Conservation (phyloP, 108 stramenopile species). For the Aurantiochytrium sp. region DNA sequence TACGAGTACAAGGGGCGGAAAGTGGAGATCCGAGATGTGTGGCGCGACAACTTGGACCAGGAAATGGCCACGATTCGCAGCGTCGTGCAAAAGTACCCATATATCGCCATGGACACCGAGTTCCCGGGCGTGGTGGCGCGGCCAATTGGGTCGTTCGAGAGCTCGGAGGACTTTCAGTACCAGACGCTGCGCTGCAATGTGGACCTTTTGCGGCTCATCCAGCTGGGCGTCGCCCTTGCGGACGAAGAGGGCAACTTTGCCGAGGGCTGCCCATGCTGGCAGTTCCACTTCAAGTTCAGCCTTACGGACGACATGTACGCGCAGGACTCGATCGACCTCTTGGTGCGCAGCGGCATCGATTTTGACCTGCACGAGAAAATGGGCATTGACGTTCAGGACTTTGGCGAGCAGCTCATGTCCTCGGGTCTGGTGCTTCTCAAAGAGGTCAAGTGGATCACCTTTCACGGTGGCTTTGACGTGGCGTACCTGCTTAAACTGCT, state of each 20-base stretch:
- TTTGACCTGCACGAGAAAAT: slow-evolving; percentile 82
- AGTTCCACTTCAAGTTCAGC: slow-evolving; percentile 95
- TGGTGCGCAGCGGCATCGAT: slow-evolving; percentile 86
- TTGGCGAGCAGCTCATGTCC: slow-evolving; percentile 95
- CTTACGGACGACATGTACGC: slow-evolving; percentile 90
- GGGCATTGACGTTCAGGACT: slow-evolving; percentile 86
- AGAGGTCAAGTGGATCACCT: slow-evolving; percentile 91
- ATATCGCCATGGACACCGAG: slow-evolving; percentile 98
- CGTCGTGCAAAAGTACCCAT: slow-evolving; percentile 85
- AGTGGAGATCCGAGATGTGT: slow-evolving; percentile 63
- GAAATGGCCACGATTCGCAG: slow-evolving; percentile 86
- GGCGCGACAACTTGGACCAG: slow-evolving; percentile 55
- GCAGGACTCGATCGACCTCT: slow-evolving; percentile 92
- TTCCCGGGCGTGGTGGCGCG: slow-evolving; percentile 98
- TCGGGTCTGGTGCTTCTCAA: slow-evolving; percentile 90
- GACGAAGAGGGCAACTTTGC: slow-evolving; percentile 86
- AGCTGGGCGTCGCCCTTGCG: slow-evolving; percentile 87
- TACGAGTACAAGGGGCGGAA: slow-evolving; percentile 34
- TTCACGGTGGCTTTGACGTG: slow-evolving; percentile 93
- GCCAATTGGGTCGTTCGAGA: slow-evolving; percentile 73
- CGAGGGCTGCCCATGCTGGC: slow-evolving; percentile 91
- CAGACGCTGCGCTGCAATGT: slow-evolving; percentile 96
- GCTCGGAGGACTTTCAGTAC: slow-evolving; percentile 79
- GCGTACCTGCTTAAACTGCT: slow-evolving; percentile 83
- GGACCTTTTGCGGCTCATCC: slow-evolving; percentile 95